Conservation (phyloP, 495 filamentous ascomycete species). For the Staphylotrichum tortipilum region DNA sequence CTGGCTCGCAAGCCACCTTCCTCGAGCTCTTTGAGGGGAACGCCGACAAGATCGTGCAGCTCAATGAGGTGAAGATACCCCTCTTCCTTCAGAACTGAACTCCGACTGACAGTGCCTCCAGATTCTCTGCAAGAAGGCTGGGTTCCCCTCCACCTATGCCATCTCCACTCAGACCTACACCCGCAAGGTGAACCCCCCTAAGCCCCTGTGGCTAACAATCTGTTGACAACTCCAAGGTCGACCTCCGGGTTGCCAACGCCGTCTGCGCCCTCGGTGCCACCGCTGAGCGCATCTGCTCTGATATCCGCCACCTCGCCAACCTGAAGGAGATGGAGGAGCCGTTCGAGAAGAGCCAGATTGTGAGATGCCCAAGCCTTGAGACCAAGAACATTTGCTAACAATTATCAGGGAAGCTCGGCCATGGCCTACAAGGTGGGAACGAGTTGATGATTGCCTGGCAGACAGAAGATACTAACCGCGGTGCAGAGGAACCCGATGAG, state of each 20-base stretch:
- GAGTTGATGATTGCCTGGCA: neutral
- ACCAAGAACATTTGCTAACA: neutral
- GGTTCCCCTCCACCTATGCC: slow-evolving; percentile 64
- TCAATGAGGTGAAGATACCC: slow-evolving; percentile 51
- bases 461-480: neutral
- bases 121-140: slow-evolving; percentile 69
- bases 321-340: slow-evolving; percentile 77
- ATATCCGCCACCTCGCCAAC: slow-evolving; percentile 69
- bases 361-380: neutral
- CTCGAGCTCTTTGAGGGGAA: slow-evolving; percentile 68
- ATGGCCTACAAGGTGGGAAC: slow-evolving; percentile 77
- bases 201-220: neutral
- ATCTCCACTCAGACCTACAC: slow-evolving; percentile 71
- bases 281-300: slow-evolving; percentile 56
- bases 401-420: slow-evolving; percentile 20
- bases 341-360: slow-evolving; percentile 73
- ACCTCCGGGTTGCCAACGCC: slow-evolving; percentile 70
- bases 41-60: slow-evolving; percentile 64
- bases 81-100: neutral
- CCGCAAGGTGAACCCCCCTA: slow-evolving; percentile 29
- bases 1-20: slow-evolving; percentile 57
- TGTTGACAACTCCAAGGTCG: slow-evolving; percentile 50
- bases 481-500: slow-evolving; percentile 53
- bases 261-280: slow-evolving; percentile 77
- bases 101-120: neutral